Conservation (phyloP, 495 filamentous ascomycete species). For the Xanthoparmelia taractica region DNA sequence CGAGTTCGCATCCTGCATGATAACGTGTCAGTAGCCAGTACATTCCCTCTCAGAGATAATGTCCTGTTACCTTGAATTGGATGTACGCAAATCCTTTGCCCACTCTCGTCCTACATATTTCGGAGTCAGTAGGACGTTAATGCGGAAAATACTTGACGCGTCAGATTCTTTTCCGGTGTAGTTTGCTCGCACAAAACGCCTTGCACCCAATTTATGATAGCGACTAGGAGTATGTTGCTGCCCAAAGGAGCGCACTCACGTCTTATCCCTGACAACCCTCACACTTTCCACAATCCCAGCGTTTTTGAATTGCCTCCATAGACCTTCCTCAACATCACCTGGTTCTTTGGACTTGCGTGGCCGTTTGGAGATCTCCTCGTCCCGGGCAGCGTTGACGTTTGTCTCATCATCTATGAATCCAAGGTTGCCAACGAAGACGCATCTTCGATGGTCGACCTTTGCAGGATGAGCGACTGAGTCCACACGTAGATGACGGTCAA, state of each 20-base stretch:
- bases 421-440: slow-evolving; percentile 94
- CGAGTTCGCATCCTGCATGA: slow-evolving; percentile 60
- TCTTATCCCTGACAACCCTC: slow-evolving; percentile 80
- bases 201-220: background rate
- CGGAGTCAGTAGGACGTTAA: background rate
- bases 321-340: slow-evolving; percentile 86
- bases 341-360: slow-evolving; percentile 58
- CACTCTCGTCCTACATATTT: slow-evolving; percentile 55
- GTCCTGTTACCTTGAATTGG: slow-evolving; percentile 63
- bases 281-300: slow-evolving; percentile 86
- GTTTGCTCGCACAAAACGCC: background rate
- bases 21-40: slow-evolving; percentile 14
- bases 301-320: slow-evolving; percentile 73
- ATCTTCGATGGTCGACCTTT: slow-evolving; percentile 71
- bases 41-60: too few relatives aligned
- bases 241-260: slow-evolving; percentile 19
- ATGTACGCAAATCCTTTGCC: slow-evolving; percentile 98
- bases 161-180: background rate
- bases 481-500: slow-evolving; percentile 83
- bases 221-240: background rate
- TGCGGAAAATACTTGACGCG: background rate
- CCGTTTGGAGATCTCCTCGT: slow-evolving; percentile 51
- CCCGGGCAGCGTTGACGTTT: slow-evolving; percentile 44
- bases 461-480: slow-evolving; percentile 86
- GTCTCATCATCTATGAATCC: slow-evolving; percentile 87